Percentiles rank a stretch among this genome's conserved stretches.
These are phyloP conservation scores for Setaria viridis DNA, from an alignment of 202 grass and related monocot genomes.

Conservation along the genomic window DNA sequence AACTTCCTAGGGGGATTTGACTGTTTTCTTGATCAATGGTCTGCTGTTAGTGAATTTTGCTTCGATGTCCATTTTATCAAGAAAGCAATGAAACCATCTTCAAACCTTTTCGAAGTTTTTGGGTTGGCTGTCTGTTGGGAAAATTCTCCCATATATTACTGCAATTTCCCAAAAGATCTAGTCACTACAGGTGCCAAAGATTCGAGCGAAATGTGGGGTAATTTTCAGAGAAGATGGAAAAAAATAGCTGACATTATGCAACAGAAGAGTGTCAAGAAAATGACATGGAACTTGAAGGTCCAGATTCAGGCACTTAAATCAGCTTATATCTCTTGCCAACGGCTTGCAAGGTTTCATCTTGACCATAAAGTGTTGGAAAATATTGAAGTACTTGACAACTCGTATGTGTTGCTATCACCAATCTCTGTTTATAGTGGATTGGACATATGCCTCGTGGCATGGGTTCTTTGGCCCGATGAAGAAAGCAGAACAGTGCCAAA, in stretches of 20 bases:
- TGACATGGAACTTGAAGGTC: conserved; percentile 89
- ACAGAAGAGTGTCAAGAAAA: conserved; percentile 67
- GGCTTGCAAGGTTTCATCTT: conserved; percentile 59
- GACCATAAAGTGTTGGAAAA: conserved; percentile 67
- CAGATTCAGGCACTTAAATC: conserved; percentile 93
- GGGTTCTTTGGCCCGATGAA: conserved; percentile 96
- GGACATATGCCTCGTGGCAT: conserved; percentile 77
- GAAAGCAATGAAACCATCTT: conserved; percentile 53
- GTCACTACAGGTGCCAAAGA: conserved; percentile 42
- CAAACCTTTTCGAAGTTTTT: conserved; percentile 72
- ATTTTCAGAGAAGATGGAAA: conserved; percentile 74
- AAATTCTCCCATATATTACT: conserved; percentile 86
- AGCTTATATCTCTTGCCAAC: conserved; percentile 77
- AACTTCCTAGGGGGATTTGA: conserved; percentile 81
- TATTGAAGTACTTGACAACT: conserved; percentile 69
- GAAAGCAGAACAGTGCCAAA: conserved; percentile 85
- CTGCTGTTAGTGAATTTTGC: conserved; percentile 69
- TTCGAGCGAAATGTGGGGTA: conserved; percentile 57
- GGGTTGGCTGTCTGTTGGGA: conserved; percentile 95
- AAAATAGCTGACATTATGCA: conserved; percentile 77
- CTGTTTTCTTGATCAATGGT: conserved; percentile 83
- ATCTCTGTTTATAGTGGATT: conserved; percentile 71
- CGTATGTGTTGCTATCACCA: conserved; percentile 70
- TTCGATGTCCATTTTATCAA: conserved; percentile 94
- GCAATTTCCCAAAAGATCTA: conserved; percentile 88